Conservation (phyloP, 2,329 filamentous ascomycete species). For the Colletotrichum tanaceti region DNA sequence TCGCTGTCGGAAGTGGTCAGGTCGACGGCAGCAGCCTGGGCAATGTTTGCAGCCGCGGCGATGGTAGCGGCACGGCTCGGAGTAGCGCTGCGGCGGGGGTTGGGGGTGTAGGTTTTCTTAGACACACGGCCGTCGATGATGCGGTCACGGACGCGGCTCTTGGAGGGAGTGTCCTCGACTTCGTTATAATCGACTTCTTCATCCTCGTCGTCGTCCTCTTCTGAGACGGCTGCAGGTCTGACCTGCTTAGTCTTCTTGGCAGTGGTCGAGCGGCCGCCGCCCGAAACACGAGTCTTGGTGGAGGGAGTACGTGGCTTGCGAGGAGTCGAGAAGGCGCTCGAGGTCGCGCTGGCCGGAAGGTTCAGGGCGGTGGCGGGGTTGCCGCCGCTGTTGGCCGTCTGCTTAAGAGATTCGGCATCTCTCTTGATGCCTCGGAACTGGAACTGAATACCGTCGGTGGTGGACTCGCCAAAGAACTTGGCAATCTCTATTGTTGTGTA, state of each 20-base stretch:
- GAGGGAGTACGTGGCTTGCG: constrained; percentile 40
- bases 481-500: constrained; percentile 61
- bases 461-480: constrained; percentile 70
- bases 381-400: constrained; percentile 57
- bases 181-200: constrained; percentile 48
- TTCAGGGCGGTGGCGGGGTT: constrained; percentile 58
- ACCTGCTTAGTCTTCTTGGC: constrained; percentile 32
- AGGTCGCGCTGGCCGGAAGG: constrained; percentile 43
- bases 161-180: constrained; percentile 53
- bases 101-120: constrained; percentile 20
- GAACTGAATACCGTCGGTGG: constrained; percentile 67
- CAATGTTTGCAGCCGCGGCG: constrained; percentile 37
- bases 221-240: constrained; percentile 45
- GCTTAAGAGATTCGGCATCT: constrained; percentile 61
- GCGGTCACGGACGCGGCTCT: constrained; percentile 42
- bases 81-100: constrained; percentile 28
- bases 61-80: constrained; percentile 40
- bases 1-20: constrained; percentile 41
- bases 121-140: constrained; percentile 32
- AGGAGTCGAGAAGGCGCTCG: constrained; percentile 47
- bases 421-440: constrained; percentile 69
- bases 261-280: constrained; percentile 32
- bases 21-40: constrained; percentile 37
- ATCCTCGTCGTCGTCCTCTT: constrained; percentile 46
- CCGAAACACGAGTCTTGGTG: constrained; percentile 36